Evolutionary conservation across 2,329 filamentous ascomycete genomes (phyloP).

Genomic region (Phialophora macrospora): DNA sequence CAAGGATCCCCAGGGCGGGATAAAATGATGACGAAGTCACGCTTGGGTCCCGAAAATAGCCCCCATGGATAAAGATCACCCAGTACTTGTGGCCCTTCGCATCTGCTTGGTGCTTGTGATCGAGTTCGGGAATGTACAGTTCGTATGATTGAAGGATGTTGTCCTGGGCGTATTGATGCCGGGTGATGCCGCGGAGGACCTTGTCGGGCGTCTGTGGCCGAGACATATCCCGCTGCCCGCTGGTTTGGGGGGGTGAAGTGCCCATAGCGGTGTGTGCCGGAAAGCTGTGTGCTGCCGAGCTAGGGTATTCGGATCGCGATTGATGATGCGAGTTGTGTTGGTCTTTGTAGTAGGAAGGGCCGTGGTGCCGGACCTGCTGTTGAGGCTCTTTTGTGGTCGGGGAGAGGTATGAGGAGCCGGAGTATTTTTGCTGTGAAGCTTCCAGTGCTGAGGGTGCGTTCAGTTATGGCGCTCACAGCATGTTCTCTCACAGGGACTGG

Average conservation of each 20-base stretch:
- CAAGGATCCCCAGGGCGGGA: conserved; percentile 45
- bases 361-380: conserved; percentile 21
- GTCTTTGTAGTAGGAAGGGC: conserved; percentile 13
- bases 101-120: conserved; percentile 15
- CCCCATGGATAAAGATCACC: conserved; percentile 53
- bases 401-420: conserved; percentile 30
- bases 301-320: conserved; percentile 14
- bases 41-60: conserved; percentile 55
- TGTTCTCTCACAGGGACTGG: neutral
- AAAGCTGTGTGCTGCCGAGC: conserved; percentile 16
- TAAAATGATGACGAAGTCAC: conserved; percentile 47
- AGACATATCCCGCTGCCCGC: conserved; percentile 11
- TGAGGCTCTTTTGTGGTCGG: conserved; percentile 33
- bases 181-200: conserved; percentile 28
- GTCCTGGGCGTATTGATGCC: conserved; percentile 37
- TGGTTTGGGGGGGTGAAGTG: conserved; percentile 7
- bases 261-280: conserved; percentile 12
- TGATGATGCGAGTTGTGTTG: conserved; percentile 20
- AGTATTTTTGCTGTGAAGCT: conserved; percentile 32
- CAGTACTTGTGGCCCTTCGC: conserved; percentile 28
- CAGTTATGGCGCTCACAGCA: neutral
- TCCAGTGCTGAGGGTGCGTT: conserved; percentile 24
- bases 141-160: conserved; percentile 40
- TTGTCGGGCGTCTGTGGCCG: conserved; percentile 15
- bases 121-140: conserved; percentile 30